Evolutionary conservation across 805 yeast genomes (phyloP).

Genomic region (Spathaspora boniae): DNA sequence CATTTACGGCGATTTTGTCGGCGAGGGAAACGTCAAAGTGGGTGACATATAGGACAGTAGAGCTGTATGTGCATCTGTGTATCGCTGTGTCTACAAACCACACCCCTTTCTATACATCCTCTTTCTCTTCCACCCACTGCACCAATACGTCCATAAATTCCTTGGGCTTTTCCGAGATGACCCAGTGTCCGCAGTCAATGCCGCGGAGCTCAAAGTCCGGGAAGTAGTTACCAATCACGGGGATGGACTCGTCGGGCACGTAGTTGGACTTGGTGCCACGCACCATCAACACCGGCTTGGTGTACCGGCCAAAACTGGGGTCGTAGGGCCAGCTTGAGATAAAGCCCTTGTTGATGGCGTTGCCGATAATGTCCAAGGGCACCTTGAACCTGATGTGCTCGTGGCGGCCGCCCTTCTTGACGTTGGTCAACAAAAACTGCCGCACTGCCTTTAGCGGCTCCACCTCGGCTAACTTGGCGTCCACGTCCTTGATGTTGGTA

Average conservation of each 20-base stretch:
- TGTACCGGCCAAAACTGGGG: slow-evolving; percentile 49
- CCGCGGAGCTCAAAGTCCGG: slow-evolving; percentile 74
- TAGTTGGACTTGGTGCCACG: slow-evolving; percentile 75
- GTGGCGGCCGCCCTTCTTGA: slow-evolving; percentile 42
- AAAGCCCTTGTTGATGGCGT: slow-evolving; percentile 59
- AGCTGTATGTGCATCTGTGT: background rate
- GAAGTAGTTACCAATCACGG: slow-evolving; percentile 70
- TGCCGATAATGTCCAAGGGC: slow-evolving; percentile 68
- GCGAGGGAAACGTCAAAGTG: slow-evolving; percentile 26
- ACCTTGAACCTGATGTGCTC: slow-evolving; percentile 51
- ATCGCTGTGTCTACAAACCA: too few species aligned
- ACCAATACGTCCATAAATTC: slow-evolving; percentile 64
- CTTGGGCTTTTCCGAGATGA: slow-evolving; percentile 79
- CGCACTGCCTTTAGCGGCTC: slow-evolving; percentile 61
- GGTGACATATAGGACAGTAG: slow-evolving; percentile 18
- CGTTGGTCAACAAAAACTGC: slow-evolving; percentile 74
- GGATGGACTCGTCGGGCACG: slow-evolving; percentile 78
- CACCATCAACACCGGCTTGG: slow-evolving; percentile 73
- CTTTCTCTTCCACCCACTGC: slow-evolving; percentile 56
- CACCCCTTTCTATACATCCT: slow-evolving; percentile 21
- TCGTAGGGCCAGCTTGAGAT: slow-evolving; percentile 78
- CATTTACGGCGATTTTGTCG: slow-evolving; percentile 36
- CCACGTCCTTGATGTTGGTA: slow-evolving; percentile 62
- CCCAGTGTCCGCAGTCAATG: slow-evolving; percentile 89
- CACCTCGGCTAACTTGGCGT: slow-evolving; percentile 54